Percentiles rank a stretch among this genome's conserved stretches.
Conservation (phyloP, 1,284 basidiomycete genomes). For the Mycena citricolor region DNA sequence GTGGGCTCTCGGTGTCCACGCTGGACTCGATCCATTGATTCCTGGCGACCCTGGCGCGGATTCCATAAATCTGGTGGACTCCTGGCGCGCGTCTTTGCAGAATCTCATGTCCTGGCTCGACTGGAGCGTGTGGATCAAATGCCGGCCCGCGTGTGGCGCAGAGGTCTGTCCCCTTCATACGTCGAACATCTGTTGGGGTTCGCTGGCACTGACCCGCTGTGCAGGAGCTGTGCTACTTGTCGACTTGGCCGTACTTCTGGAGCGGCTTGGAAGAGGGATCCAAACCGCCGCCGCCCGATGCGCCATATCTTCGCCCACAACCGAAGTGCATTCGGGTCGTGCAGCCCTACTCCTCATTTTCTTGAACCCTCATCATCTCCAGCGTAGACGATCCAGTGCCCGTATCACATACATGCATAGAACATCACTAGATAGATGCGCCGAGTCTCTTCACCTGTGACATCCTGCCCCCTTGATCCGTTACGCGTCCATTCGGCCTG, state of each 20-base stretch:
- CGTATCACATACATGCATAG: too few species aligned
- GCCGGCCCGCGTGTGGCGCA: constrained; percentile 38
- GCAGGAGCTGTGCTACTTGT: constrained; percentile 15
- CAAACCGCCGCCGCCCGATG: too few species aligned
- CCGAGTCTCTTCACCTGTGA: too few species aligned
- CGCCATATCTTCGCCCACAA: constrained; percentile 1
- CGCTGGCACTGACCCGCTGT: neutral
- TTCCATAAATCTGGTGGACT: constrained; percentile 11
- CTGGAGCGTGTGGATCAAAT: constrained; percentile 46
- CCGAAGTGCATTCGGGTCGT: constrained; percentile 5
- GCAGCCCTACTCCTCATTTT: constrained; percentile 4
- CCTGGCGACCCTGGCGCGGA: neutral
- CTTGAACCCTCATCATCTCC: too few species aligned
- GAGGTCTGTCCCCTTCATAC: constrained; percentile 29
- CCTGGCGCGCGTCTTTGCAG: constrained; percentile 32
- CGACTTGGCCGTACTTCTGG: constrained; percentile 12
- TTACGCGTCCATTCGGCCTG: too few species aligned
- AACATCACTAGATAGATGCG: too few species aligned
- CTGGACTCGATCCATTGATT: constrained; percentile 10
- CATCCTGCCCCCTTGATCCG: too few species aligned
- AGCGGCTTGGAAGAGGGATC: neutral
- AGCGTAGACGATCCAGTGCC: too few species aligned
- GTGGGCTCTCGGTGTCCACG: constrained; percentile 24
- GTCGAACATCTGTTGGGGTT: too few species aligned
- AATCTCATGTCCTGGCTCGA: constrained; percentile 43